phyloP scores from a whole-genome alignment of 768 basidiomycete genomes.

The Holtermannia corniformis region DNA sequence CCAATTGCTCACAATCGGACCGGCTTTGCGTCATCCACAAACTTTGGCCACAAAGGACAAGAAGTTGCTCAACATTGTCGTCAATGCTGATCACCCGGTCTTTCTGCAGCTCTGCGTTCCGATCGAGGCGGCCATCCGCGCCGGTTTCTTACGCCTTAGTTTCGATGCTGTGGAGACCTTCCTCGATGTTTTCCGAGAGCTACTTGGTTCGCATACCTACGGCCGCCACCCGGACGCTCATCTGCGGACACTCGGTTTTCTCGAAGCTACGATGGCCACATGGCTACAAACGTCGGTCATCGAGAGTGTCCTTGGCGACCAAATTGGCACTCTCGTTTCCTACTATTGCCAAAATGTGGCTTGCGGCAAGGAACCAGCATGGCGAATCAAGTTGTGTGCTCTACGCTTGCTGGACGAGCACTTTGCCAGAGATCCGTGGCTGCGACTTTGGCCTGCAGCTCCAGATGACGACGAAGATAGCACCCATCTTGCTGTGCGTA shows the following conservation, averaged over 20 bases:
- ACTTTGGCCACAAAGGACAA: conserved; percentile 1
- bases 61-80: conserved; percentile 1
- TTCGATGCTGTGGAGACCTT: not conserved
- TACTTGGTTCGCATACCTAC: conserved; percentile 2
- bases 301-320: conserved; percentile 43
- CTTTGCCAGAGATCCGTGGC: conserved; percentile 51
- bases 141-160: not conserved
- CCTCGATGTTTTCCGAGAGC: not conserved
- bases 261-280: conserved; percentile 55
- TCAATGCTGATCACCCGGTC: conserved; percentile 1
- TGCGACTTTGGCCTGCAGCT: conserved; percentile 47
- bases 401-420: conserved; percentile 60
- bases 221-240: not conserved
- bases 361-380: conserved; percentile 48
- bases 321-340: conserved; percentile 48
- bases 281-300: conserved; percentile 47
- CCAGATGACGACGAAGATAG: conserved; percentile 31
- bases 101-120: conserved; percentile 1
- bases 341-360: conserved; percentile 50
- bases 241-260: conserved; percentile 51
- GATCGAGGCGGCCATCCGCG: not conserved
- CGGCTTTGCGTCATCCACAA: not conserved
- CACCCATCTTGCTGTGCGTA: conserved; percentile 44
- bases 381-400: conserved; percentile 54
- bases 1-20: not conserved